A percentile compares a stretch with the other conserved stretches of the same genome.
Evolutionary conservation across 371 early-diverging fungal species (phyloP).

Genomic region (Amoeboaphelidium protococcarum): DNA sequence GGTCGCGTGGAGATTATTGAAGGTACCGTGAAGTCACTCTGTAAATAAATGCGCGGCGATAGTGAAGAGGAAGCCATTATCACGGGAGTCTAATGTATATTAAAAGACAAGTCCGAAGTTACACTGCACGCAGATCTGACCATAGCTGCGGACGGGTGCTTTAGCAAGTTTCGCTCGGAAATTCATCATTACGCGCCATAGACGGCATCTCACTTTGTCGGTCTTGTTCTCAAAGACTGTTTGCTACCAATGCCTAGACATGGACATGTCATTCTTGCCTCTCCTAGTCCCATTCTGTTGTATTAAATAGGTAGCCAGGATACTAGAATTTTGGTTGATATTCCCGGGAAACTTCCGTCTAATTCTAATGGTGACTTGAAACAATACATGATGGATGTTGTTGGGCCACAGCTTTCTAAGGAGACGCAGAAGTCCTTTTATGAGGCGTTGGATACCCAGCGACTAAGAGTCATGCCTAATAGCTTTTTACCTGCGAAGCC

Average conservation of each 20-base stretch:
- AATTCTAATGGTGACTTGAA: slow-evolving; percentile 31
- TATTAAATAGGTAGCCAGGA: slow-evolving; percentile 72
- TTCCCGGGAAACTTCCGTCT: slow-evolving; percentile 61
- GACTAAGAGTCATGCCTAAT: slow-evolving; percentile 66
- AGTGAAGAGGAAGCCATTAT: slow-evolving; percentile 7
- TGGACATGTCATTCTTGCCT: slow-evolving; percentile 65
- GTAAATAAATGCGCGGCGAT: neutral
- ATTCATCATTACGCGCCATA: slow-evolving; percentile 34
- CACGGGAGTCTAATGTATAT: slow-evolving; percentile 8
- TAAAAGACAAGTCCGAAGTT: slow-evolving; percentile 5
- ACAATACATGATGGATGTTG: slow-evolving; percentile 10
- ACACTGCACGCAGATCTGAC: slow-evolving; percentile 35
- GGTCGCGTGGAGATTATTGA: slow-evolving; percentile 11
- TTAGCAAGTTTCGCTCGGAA: slow-evolving; percentile 71
- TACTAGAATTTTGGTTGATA: slow-evolving; percentile 69
- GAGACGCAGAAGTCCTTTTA: slow-evolving; percentile 23
- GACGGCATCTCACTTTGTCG: slow-evolving; percentile 11
- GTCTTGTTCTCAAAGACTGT: slow-evolving; percentile 27
- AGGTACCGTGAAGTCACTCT: slow-evolving; percentile 3
- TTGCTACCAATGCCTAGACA: slow-evolving; percentile 50
- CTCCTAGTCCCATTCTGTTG: slow-evolving; percentile 64
- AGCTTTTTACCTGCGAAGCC: slow-evolving; percentile 47
- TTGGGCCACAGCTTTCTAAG: slow-evolving; percentile 30
- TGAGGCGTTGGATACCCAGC: slow-evolving; percentile 34
- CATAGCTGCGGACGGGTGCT: slow-evolving; percentile 67